Conservation (phyloP, 352 stramenopile species). For the Salisapilia sapeloensis region DNA sequence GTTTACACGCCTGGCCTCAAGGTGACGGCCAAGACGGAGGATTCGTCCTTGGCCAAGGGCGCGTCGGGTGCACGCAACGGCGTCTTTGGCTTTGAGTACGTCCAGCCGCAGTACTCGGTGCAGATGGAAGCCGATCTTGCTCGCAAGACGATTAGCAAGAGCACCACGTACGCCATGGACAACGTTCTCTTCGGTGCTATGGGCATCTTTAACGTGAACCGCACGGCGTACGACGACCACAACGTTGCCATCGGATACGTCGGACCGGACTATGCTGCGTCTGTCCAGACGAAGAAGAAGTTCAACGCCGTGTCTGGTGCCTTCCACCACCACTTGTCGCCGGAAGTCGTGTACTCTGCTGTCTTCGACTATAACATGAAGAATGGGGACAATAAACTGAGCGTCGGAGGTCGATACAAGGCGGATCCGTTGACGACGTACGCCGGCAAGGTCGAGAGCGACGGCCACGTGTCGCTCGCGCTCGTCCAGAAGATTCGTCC, state of each 20-base stretch:
- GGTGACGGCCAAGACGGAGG: conserved; percentile 72
- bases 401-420: conserved; percentile 61
- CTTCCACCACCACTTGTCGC: conserved; percentile 70
- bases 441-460: conserved; percentile 68
- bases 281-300: conserved; percentile 71
- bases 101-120: conserved; percentile 49
- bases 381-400: conserved; percentile 62
- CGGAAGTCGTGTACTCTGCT: conserved; percentile 58
- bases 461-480: conserved; percentile 57
- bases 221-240: conserved; percentile 62
- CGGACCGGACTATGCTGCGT: conserved; percentile 45
- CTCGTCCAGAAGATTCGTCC: conserved; percentile 67
- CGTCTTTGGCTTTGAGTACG: conserved; percentile 65
- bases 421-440: conserved; percentile 60
- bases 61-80: conserved; percentile 46
- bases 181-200: conserved; percentile 51
- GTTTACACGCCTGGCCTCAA: conserved; percentile 59
- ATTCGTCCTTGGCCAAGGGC: conserved; percentile 65
- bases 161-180: conserved; percentile 31
- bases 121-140: conserved; percentile 66
- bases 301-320: conserved; percentile 54
- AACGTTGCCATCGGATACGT: conserved; percentile 59
- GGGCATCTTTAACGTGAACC: conserved; percentile 65
- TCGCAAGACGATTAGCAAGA: conserved; percentile 41
- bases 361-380: conserved; percentile 76